A percentile compares a stretch with the other conserved stretches of the same genome.
These are phyloP conservation scores for Gomphus bonarii DNA, from an alignment of 1,284 basidiomycete genomes.

Conservation along the genomic window DNA sequence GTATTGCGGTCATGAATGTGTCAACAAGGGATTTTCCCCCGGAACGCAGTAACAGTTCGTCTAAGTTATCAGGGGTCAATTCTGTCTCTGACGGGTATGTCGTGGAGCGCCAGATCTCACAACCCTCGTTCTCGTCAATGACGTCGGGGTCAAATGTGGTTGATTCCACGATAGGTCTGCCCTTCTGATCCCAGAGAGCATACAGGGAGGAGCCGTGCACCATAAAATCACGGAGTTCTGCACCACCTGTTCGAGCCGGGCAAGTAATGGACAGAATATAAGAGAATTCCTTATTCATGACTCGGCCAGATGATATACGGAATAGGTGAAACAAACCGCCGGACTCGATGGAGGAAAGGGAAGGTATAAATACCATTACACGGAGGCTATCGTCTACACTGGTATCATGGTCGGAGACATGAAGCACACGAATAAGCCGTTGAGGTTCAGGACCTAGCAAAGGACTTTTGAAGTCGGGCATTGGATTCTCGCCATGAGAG, in stretches of 20 bases:
- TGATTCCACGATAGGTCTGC: slow-evolving; percentile 58
- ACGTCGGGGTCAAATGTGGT: slow-evolving; percentile 33
- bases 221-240: slow-evolving; percentile 67
- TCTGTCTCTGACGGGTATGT: slow-evolving; percentile 56
- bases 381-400: slow-evolving; percentile 23
- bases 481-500: slow-evolving; percentile 29
- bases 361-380: slow-evolving; percentile 58
- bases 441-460: slow-evolving; percentile 48
- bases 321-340: slow-evolving; percentile 66
- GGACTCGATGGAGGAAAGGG: slow-evolving; percentile 44
- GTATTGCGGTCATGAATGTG: slow-evolving; percentile 72
- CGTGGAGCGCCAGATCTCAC: slow-evolving; percentile 40
- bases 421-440: slow-evolving; percentile 47
- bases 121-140: slow-evolving; percentile 21
- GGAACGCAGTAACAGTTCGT: slow-evolving; percentile 63
- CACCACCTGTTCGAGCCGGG: slow-evolving; percentile 47
- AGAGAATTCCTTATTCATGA: slow-evolving; percentile 42
- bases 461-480: slow-evolving; percentile 24
- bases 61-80: slow-evolving; percentile 77
- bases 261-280: slow-evolving; percentile 47
- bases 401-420: slow-evolving; percentile 29
- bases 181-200: slow-evolving; percentile 69
- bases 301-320: slow-evolving; percentile 19
- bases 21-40: slow-evolving; percentile 56
- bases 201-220: slow-evolving; percentile 43